phyloP scores from a whole-genome alignment of 2,329 filamentous ascomycete species.

The Xylaria sp. region DNA sequence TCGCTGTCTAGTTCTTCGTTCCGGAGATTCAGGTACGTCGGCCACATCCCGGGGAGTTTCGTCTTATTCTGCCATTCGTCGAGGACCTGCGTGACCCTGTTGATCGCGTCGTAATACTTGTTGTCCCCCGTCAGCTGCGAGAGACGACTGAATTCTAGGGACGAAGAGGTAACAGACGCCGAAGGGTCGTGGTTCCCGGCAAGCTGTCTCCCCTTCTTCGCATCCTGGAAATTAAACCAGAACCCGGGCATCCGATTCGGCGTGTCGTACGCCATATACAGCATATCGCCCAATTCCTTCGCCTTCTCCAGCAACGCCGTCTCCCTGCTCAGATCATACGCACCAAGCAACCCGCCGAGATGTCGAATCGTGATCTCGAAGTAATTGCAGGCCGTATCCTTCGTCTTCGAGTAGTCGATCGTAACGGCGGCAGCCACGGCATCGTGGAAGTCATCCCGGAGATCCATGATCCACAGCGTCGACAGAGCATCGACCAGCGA shows the following conservation, averaged over 20 bases:
- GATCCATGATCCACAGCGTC: conserved; percentile 57
- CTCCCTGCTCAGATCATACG: conserved; percentile 42
- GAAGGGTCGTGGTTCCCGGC: conserved; percentile 36
- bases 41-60: conserved; percentile 72
- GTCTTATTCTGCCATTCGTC: conserved; percentile 63
- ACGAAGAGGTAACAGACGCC: conserved; percentile 52
- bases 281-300: conserved; percentile 42
- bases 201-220: conserved; percentile 32
- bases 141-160: conserved; percentile 65
- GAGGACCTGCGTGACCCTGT: conserved; percentile 66
- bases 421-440: conserved; percentile 45
- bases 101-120: conserved; percentile 71
- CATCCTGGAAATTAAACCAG: conserved; percentile 50
- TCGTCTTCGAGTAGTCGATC: conserved; percentile 45
- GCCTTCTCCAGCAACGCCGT: conserved; percentile 40
- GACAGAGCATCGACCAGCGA: conserved; percentile 57
- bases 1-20: conserved; percentile 40
- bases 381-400: conserved; percentile 36
- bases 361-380: conserved; percentile 46
- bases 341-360: conserved; percentile 41
- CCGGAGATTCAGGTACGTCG: conserved; percentile 55
- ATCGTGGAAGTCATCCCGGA: conserved; percentile 50
- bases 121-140: conserved; percentile 62
- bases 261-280: conserved; percentile 45
- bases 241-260: conserved; percentile 47